phyloP scores from a whole-genome alignment of 805 yeast species.

The Metschnikowia cerradonensis region DNA sequence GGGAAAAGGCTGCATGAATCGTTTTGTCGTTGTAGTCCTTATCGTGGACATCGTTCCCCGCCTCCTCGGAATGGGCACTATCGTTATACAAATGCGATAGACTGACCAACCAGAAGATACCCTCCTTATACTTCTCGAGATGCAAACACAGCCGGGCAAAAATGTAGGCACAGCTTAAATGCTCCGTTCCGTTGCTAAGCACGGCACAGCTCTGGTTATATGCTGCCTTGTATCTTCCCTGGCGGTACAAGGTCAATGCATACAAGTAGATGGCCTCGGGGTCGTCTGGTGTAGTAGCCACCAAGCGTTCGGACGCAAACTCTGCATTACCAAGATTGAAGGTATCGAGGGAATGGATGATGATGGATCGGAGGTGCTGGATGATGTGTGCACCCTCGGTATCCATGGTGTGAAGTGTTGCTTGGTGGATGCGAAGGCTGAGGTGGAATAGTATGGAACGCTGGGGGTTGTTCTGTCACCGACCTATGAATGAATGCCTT shows the following conservation, averaged over 20 bases:
- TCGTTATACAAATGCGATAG: conserved; percentile 30
- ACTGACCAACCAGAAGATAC: conserved; percentile 44
- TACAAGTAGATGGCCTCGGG: conserved; percentile 64
- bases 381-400: conserved; percentile 21
- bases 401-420: conserved; percentile 9
- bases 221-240: conserved; percentile 58
- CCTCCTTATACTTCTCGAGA: conserved; percentile 55
- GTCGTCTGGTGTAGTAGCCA: conserved; percentile 56
- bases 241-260: conserved; percentile 61
- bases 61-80: conserved; percentile 7
- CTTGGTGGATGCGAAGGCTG: not conserved
- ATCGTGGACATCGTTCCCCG: not conserved
- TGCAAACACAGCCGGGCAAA: conserved; percentile 65
- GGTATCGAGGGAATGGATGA: conserved; percentile 69
- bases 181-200: conserved; percentile 41
- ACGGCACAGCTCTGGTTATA: conserved; percentile 36
- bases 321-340: conserved; percentile 73
- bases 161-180: conserved; percentile 72
- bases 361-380: conserved; percentile 50
- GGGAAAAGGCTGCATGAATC: conserved; percentile 7
- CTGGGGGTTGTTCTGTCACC: too few relatives aligned
- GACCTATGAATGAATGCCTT: too few relatives aligned
- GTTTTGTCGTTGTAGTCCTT: not conserved
- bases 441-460: too few relatives aligned
- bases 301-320: conserved; percentile 77